Evolutionary conservation across 2,329 filamentous ascomycete species (phyloP), one percentile per base, ranked within the genome.

Genomic region (Pseudocercospora crystallina): DNA sequence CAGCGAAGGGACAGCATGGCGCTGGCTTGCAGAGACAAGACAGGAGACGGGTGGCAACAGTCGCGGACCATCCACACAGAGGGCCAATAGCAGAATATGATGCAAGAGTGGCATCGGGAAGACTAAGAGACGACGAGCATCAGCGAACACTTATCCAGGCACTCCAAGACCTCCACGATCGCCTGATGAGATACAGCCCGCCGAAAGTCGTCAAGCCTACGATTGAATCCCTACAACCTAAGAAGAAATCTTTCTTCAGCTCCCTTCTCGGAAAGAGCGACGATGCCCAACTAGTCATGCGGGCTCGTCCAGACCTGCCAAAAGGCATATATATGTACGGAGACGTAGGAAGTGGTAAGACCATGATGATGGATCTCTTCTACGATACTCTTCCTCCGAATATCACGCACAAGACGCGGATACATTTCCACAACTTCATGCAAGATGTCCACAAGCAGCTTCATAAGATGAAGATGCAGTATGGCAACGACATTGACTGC

Each of bases 381-480:
- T 96, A 91, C 74, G 91, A 97, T 58, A 96, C 92, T 0, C 76
- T 97, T 15, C 94, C 94, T 0, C 69, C 76, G 12, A 86, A 86
- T 53, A 90, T 97, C 58, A 80, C 78, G 50, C 83, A 84, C 30
- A 96, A 96, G 75, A 95, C 86, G 40, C 81, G 94, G 41, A 96
- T 99, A 65, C 94, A 99, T 75, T 99, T 99, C 73, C 90, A 97
- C 76, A 96, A 96, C 70, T 99, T 99, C 76, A 99, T 99, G 94
- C 94, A 97, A 71, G 89, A 95, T 70, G 87, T 97, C 42, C 94
- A 99, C 74, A 90, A 86, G 70, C 81, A 92, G 54, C 76, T 97
- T 63, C 94, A 97, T 75, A 84, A 83, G 67, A 85, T 95, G 73
- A 96, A 96, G 76, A 86, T 94, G 80, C 76, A 85, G 62, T 83